Base-by-base conservation (phyloP, 1,284 basidiomycete genomes). In the Trichosporon sp. region DNA sequence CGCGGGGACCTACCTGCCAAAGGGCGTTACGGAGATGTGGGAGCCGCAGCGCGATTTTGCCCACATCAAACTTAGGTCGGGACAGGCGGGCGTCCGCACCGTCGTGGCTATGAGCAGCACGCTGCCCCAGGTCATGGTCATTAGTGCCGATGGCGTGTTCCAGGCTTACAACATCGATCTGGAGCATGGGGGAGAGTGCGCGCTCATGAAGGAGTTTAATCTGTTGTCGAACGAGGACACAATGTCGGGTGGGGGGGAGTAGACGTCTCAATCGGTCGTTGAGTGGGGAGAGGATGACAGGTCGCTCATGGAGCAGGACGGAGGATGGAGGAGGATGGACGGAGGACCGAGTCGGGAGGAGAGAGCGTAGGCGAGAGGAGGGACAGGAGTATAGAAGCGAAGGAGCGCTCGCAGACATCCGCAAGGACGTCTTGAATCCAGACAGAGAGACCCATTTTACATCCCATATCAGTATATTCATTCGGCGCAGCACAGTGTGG, bases 41-140 rank as follows among this genome's bases (percentile, higher is more conserved):
- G 96, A 99, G 74, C 95, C 96, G 0, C 86, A 90, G 57, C 84
- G 96, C 4, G 95, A 97, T 77, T 99, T 99, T 78, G 95, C 96
- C 0, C 95, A 87, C 77, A 82, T 97, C 66, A 89, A 92, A 74
- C 81, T 99, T 33, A 92, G 95, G n/a, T 86, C 85, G 0, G 86
- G 85, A 52, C 91, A 91, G 4, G 87, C 69, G 13, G 77, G 75
- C 37, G 70, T 86, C 16, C 82, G 90, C 60, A 92, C 89, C 72
- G 87, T 94, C 13, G 92, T 95, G 29, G 93, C 91, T 0, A 80
- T 95, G 64, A 91, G 89, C 75, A 87, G 88, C 89, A 93, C 74
- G 74, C 89, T 85, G 9, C 95, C 95, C 0, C 93, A 98, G 69
- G 91, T 98, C 5, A 96, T 98, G 92, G 94, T 98, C 11, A 88